Evolutionary conservation across 495 filamentous ascomycete genomes (phyloP), one percentile per base, ranked within the genome.

Genomic region (Tuber umbilicatum): DNA sequence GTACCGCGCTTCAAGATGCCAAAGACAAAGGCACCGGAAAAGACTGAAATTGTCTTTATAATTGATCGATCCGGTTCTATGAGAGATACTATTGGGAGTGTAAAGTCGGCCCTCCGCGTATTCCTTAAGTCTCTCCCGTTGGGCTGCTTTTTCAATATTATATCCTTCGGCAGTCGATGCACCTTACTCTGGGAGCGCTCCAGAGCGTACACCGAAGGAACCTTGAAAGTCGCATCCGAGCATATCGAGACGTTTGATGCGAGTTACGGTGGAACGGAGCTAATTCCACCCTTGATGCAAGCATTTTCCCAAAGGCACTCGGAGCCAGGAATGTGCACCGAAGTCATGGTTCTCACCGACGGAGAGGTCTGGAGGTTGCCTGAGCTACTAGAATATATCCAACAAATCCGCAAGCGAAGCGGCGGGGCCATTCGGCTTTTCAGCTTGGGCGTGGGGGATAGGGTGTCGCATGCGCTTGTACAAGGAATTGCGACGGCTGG

Each of bases 91-190:
- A 90, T 91, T 3, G 64, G 77, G 0, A 86, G 87, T n/a, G 80
- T 91, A n/a, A 80, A 85, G 21, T 83, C 85, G 14, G 90, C 90
- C 2, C 83, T 93, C 45, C 84, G 84, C 1, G 83, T 92, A 19
- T 90, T 92, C 75, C 83, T 93, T 39, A 92, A 91, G 79, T 90
- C 88, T 1, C 83, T 93, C 12, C 91, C 91, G 1, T 74, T 89
- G 2, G 90, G 90, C 1, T 84, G 89, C 74, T 88, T 87, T 79
- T 93, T 93, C 85, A 92, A 93, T 81, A 91, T 93, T 72, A 90
- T 89, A 80, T 90, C 88, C 3, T 93, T 93, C 76, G 90, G 90
- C 7, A 83, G 74, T 14, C 12, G 38, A 0, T 77, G 86, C 77
- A 80, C 83, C 0, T 88, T 89, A 70, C 84, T 93, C 5, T 93